Evolutionary conservation across 2,329 filamentous ascomycete genomes (phyloP), one percentile per base, ranked within the genome.

Genomic region (Neofusicoccum umdonicola): DNA sequence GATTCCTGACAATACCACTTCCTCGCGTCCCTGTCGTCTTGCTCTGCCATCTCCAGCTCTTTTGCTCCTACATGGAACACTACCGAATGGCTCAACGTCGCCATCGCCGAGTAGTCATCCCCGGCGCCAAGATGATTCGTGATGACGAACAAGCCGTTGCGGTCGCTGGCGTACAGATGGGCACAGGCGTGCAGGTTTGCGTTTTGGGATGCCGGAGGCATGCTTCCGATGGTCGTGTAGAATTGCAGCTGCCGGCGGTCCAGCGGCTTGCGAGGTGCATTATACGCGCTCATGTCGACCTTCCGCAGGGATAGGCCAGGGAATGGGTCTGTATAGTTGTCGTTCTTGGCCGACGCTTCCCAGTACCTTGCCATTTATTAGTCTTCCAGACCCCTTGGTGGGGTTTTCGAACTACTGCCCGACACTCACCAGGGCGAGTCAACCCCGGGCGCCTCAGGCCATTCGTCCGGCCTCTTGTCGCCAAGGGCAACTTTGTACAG

Each of bases 131-230:
- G 69, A 15, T 83, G 80, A 22, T 83, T 83, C 2, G 82, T 77
- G 2, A 85, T 79, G 50, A 85, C 72, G 71, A 82, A 81, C 12
- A 86, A 73, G 17, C 82, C 82, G 64, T 87, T 87, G 27, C 82
- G 80, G 68, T 87, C 85, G 39, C 81, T 83, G 0, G 84, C 81
- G 69, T 85, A 87, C 48, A 86, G 75, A 71, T 87, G 85, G 3
- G 83, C 84, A 68, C 82, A 85, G 0, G 84, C 81, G 67, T 87
- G 84, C 17, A 87, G 71, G 67, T 87, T 87, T 37, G 83, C 70
- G 37, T 69, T 71, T 45, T 68, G 37, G 2, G 70, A 70, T 4
- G 71, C 41, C 1, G 57, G 42, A 0, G 73, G 71, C 17, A 79
- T 57, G 71, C 77, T 66, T 71, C 76, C 65, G 70, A 79, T 13